Base-by-base conservation (phyloP, 2,329 filamentous ascomycete genomes). In the Fusarium odoratissimum region DNA sequence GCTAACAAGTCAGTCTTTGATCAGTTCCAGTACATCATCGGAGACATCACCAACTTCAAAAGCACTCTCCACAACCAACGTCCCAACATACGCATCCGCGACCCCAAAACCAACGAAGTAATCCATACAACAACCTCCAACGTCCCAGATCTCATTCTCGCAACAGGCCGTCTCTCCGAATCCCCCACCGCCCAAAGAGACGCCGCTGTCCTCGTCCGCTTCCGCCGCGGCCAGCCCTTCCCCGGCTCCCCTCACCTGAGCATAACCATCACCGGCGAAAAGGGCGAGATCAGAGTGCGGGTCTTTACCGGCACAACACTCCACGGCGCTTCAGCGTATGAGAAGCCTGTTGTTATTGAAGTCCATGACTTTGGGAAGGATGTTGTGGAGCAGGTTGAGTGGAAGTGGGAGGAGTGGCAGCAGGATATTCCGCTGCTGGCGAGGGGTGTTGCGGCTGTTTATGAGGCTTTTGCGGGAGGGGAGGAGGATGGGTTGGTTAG, bases 241-340 rank as follows among this genome's bases (percentile, higher is more conserved):
- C 83, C 83, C 0, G 84, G 81, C 2, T 83, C 85, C 0, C 82
- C 85, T 0, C 81, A 79, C 4, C 75, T 88, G 0, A 77, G 83
- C 1, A 90, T 88, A 86, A 83, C 80, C 11, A 84, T 91, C 42
- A 80, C 84, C 48, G 87, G 88, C 25, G 84, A 86, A 57, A 84
- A 83, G 67, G 87, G 86, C 1, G 86, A 89, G 77, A 80, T 89
- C 8, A 79, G 84, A 19, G 72, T 88, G 1, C 79, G 78, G 0
- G 76, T 81, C 0, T 65, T 69, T 9, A 77, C 72, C 1, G 80
- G 80, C 0, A 70, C 79, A 0, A 35, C 70, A 0, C 63, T 82
- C 21, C 78, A 82, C n/a, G 49, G 49, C 6, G 80, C 80, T 4
- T 35, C 52, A 46, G 65, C 25, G 62, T 82, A 51, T 55, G 77